Evolutionary conservation across 257 asterid species (phyloP).

Genomic region (Fraxinus anomala): DNA sequence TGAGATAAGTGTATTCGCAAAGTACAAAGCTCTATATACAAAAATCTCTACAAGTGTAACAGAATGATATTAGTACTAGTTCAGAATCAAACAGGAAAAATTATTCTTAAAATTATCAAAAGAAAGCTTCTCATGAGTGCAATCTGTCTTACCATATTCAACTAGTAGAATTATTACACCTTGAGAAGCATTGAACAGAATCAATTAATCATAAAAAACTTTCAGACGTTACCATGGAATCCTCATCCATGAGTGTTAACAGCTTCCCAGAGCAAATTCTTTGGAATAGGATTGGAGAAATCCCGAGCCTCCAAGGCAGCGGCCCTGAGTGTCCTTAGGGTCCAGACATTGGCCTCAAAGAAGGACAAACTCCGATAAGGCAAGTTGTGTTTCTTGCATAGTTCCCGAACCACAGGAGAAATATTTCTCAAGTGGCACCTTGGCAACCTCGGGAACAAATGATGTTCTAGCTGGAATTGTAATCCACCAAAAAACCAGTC

Average conservation of each 20-base stretch:
- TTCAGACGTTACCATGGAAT: background rate
- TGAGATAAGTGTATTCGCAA: background rate
- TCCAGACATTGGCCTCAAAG: constrained; percentile 63
- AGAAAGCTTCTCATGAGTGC: background rate
- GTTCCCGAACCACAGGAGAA: constrained; percentile 68
- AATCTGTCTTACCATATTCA: constrained; percentile 11
- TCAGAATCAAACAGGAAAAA: background rate
- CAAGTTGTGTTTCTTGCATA: constrained; percentile 78
- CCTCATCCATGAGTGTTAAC: constrained; percentile 79
- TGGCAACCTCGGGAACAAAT: constrained; percentile 88
- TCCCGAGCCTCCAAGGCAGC: constrained; percentile 84
- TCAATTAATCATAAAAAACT: background rate
- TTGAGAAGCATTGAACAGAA: constrained; percentile 4
- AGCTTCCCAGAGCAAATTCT: constrained; percentile 89
- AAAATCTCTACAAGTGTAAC: background rate
- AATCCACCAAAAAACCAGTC: constrained; percentile 90
- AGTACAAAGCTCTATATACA: background rate
- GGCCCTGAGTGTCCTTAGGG: constrained; percentile 55
- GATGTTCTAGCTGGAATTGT: constrained; percentile 90
- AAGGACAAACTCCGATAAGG: constrained; percentile 68
- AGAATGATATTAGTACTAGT: background rate
- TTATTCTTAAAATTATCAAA: background rate
- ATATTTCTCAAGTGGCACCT: constrained; percentile 74
- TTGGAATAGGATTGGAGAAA: constrained; percentile 47
- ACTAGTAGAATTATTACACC: constrained; percentile 17